A percentile compares a stretch with the other conserved stretches of the same genome.
phyloP scores from a whole-genome alignment of 495 filamentous ascomycete species.

The Amorphotheca resinae region DNA sequence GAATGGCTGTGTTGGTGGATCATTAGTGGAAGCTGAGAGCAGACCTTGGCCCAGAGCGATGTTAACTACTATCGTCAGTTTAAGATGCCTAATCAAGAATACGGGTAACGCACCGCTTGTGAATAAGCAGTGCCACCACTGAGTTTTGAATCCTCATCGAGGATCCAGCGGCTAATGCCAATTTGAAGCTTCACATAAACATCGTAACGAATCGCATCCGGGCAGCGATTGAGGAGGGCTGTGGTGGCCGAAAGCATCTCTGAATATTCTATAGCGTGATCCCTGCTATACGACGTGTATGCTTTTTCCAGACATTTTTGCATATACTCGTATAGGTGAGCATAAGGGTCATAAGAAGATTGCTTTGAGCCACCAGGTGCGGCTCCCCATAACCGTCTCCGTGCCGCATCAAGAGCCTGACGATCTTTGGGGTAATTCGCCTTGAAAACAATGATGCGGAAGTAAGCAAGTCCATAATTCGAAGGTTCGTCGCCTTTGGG shows the following conservation, averaged over 20 bases:
- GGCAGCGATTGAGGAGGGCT: conserved; percentile 12
- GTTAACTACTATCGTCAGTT: conserved; percentile 18
- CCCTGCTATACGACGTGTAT: conserved; percentile 27
- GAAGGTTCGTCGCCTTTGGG: background rate
- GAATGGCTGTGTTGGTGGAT: conserved; percentile 17
- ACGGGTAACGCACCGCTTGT: conserved; percentile 10
- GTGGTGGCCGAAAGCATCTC: conserved; percentile 10
- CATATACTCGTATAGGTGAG: conserved; percentile 44
- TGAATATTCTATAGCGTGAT: conserved; percentile 19
- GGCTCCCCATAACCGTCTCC: conserved; percentile 47
- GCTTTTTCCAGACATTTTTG: conserved; percentile 29
- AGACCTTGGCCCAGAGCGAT: conserved; percentile 32
- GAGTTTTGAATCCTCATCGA: conserved; percentile 29
- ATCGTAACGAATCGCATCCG: background rate
- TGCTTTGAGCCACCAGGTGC: conserved; percentile 28
- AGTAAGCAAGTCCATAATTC: conserved; percentile 3
- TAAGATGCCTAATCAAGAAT: background rate
- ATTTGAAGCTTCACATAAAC: conserved; percentile 35
- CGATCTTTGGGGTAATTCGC: conserved; percentile 31
- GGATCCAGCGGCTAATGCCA: conserved; percentile 48
- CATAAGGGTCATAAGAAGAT: conserved; percentile 44
- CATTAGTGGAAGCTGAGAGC: conserved; percentile 13
- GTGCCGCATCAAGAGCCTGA: conserved; percentile 45
- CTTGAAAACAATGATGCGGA: conserved; percentile 7
- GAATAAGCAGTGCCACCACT: conserved; percentile 8